Base-by-base conservation (phyloP, 345 rosid species). In the Aquilaria sinensis region DNA sequence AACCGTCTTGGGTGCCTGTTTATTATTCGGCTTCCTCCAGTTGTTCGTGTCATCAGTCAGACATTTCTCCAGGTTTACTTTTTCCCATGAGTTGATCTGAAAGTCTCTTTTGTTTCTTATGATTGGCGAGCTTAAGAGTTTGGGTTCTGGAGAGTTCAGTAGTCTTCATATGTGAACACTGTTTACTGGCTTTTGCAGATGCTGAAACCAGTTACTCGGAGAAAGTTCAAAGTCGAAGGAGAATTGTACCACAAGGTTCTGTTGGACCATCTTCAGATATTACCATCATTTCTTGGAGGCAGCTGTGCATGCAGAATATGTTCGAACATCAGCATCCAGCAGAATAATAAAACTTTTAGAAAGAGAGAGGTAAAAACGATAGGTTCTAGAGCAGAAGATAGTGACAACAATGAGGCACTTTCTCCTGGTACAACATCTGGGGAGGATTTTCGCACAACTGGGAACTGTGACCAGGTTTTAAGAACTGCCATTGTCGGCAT, bases 211-310 rank as follows among this genome's bases (percentile, higher is more conserved):
- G 58, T 65, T 12, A 90, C 96, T 10, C 82, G 89, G 43, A 85
- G 86, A 69, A 94, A 94, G 80, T 68, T 94, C 65, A 94, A 86
- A 80, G 82, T 94, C 51, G 86, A 75, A 81, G 99, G 99, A 45
- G 87, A 75, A 31, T 71, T 56, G 72, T 88, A 81, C 77, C 74
- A 53, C 31, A 78, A 59, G 71, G 75, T 81, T 71, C 94, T 90
- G 53, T 71, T 77, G 2, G 88, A 82, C 63, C 65, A 77, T 76
- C 80, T 94, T 58, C 85, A 78, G 79, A 77, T 74, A 12, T 77
- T 94, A 48, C 99, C 99, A 37, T 71, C 82, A 23, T 94, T 78
- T 80, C 96, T 94, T 45, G 99, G 97, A 49, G 92, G 97, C 52
- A 69, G 68, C 52, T 90, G 99, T 67, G 66, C 72, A 48, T 94